phyloP scores from a whole-genome alignment of 371 early-diverging fungal species.

The Zychaea mexicana region DNA sequence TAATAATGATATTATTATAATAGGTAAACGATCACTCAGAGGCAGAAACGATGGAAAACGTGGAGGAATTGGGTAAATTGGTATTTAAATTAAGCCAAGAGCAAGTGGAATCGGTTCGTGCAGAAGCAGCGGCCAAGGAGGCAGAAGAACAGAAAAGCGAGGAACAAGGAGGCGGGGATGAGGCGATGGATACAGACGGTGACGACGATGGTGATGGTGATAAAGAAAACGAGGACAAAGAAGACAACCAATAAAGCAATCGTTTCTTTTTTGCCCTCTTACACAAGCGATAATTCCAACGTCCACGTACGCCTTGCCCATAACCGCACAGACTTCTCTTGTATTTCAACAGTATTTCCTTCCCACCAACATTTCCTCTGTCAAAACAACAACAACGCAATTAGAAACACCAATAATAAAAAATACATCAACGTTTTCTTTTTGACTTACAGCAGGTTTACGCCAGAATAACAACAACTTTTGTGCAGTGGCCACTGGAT shows the following conservation, averaged over 20 bases:
- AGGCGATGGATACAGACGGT: conserved; percentile 5
- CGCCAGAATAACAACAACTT: conserved; percentile 82
- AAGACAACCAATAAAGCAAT: too few relatives aligned
- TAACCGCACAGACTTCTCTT: conserved; percentile 64
- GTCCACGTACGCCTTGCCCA: conserved; percentile 89
- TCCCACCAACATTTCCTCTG: conserved; percentile 90
- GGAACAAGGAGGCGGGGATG: not conserved
- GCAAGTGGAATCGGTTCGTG: conserved; percentile 49
- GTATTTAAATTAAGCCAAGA: conserved; percentile 77
- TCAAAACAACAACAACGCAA: not conserved
- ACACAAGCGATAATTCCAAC: conserved; percentile 76
- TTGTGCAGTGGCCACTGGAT: conserved; percentile 78
- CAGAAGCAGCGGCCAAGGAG: conserved; percentile 10
- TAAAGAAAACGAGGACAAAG: not conserved
- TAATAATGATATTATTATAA: not conserved
- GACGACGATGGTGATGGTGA: not conserved
- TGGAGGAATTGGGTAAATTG: conserved; percentile 67
- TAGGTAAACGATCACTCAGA: conserved; percentile 33
- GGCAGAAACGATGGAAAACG: conserved; percentile 44
- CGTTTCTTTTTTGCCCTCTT: conserved; percentile 16
- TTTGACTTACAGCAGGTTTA: conserved; percentile 73
- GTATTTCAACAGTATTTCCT: conserved; percentile 68
- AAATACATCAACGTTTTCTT: not conserved
- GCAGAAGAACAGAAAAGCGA: conserved; percentile 2
- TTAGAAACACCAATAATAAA: not conserved